These are phyloP conservation scores for Polymyxa betae DNA, from an alignment of 208 protist genomes.

Conservation along the genomic window DNA sequence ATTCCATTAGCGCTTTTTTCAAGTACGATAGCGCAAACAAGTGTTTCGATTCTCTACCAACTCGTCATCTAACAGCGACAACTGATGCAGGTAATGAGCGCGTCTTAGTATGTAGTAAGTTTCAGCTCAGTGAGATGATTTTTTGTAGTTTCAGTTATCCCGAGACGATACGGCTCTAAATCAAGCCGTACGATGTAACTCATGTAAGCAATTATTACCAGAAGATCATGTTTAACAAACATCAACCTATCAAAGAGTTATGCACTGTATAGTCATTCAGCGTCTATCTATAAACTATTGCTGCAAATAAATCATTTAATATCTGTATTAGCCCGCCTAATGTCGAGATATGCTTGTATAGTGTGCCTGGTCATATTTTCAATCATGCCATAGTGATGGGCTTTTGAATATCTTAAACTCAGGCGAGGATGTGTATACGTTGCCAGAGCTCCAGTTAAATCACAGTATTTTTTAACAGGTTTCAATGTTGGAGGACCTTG, in stretches of 20 bases:
- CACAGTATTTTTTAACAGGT: slow-evolving; percentile 46
- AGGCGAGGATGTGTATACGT: slow-evolving; percentile 42
- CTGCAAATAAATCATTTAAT: slow-evolving; percentile 23
- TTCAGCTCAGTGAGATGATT: neutral
- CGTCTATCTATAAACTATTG: too few relatives aligned
- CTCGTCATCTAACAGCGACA: slow-evolving; percentile 36
- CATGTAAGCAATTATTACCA: too few relatives aligned
- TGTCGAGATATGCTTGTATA: slow-evolving; percentile 37
- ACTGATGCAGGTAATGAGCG: slow-evolving; percentile 13
- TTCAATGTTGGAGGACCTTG: neutral
- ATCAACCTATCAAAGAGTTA: too few relatives aligned
- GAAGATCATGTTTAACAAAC: too few relatives aligned
- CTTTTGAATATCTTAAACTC: neutral
- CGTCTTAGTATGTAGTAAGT: neutral
- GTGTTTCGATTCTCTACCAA: neutral
- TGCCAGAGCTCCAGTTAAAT: slow-evolving; percentile 4
- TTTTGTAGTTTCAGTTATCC: neutral
- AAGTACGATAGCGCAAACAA: slow-evolving; percentile 54
- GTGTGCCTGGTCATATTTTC: neutral
- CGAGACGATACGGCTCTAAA: neutral
- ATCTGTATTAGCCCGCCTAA: slow-evolving; percentile 1
- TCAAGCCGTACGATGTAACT: neutral
- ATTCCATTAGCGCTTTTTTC: neutral
- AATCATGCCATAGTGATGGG: neutral
- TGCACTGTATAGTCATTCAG: too few relatives aligned